Base-by-base conservation (phyloP, 345 rosid genomes). In the Physaria fendleri region DNA sequence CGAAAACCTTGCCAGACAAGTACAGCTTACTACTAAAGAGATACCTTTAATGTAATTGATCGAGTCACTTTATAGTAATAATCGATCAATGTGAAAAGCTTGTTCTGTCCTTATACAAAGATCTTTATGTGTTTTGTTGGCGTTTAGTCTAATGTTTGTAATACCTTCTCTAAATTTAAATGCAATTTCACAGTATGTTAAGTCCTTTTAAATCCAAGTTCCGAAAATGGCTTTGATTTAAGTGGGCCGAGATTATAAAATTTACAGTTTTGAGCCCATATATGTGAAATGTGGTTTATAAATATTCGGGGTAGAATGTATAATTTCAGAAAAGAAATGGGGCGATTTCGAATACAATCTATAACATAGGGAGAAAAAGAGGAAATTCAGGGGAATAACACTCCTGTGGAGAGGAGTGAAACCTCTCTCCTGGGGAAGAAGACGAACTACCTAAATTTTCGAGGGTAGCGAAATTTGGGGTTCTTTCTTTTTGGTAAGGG, bases 1-100 rank as follows among this genome's bases (percentile, higher is more conserved):
- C 88, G 0, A 69, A 58, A 0, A 89, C 95, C 0, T 64, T 71
- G 24, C 91, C 97, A 0, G 80, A 86, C 69, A 86, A 81, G 75
- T 33, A 56, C 64, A 37, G 68, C 68, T 6, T 70, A 70, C 64
- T 62, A 68, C 56, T 68, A 37, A 43, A 46, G 3, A 21, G 3
- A 21, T 42, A 22, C 12, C 56, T 34, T 15, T 15, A 2, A 5
- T 8, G 14, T 39, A 38, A 56, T 21, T 9, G 53, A 52, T 57
- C 48, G 25, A 27, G 40, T 22, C n/a, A 2, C 6, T 33, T 30
- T 6, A 29, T 33, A 43, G 32, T 41, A 17, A 44, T 34, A 54
- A 35, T 46, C 4, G 37, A 35, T 46, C 30, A 1, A 39, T 48
- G 51, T n/a, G 43, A 56, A 37, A 56, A 37, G 21, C 28, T 23